These are phyloP conservation scores for Coemansia aciculifera DNA, from an alignment of 192 early-diverging fungal species.

Conservation along the genomic window DNA sequence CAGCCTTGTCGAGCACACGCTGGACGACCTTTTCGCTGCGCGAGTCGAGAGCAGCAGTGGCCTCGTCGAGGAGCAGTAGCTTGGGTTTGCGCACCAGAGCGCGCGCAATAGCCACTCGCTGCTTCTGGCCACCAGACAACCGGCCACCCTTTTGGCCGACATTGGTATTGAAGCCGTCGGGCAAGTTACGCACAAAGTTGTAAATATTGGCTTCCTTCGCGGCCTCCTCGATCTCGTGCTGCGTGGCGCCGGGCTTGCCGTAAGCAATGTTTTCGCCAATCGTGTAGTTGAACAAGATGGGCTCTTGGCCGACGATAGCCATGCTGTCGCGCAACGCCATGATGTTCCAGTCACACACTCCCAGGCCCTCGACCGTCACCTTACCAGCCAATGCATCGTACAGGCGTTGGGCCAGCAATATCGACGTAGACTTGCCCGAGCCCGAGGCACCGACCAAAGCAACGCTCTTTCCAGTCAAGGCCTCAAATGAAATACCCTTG, in stretches of 20 bases:
- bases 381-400: conserved; percentile 71
- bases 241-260: conserved; percentile 60
- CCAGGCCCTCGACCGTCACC: conserved; percentile 60
- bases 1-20: conserved; percentile 66
- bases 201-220: conserved; percentile 65
- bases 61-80: conserved; percentile 83
- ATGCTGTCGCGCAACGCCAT: conserved; percentile 68
- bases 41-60: conserved; percentile 72
- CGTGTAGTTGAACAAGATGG: conserved; percentile 81
- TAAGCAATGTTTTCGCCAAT: conserved; percentile 88
- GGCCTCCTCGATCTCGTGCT: conserved; percentile 56
- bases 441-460: conserved; percentile 85
- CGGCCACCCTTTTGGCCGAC: conserved; percentile 80
- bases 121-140: conserved; percentile 90
- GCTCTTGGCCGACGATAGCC: conserved; percentile 90
- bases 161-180: conserved; percentile 76
- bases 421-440: conserved; percentile 76
- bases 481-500: conserved; percentile 59
- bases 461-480: conserved; percentile 66
- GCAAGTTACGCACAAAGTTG: conserved; percentile 82
- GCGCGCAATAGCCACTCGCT: conserved; percentile 88
- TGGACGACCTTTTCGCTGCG: conserved; percentile 73
- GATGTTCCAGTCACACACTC: conserved; percentile 65
- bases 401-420: conserved; percentile 69
- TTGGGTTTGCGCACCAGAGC: conserved; percentile 85